phyloP scores from a whole-genome alignment of 164 flowering plant species.

The Magnolia changhungtana region DNA sequence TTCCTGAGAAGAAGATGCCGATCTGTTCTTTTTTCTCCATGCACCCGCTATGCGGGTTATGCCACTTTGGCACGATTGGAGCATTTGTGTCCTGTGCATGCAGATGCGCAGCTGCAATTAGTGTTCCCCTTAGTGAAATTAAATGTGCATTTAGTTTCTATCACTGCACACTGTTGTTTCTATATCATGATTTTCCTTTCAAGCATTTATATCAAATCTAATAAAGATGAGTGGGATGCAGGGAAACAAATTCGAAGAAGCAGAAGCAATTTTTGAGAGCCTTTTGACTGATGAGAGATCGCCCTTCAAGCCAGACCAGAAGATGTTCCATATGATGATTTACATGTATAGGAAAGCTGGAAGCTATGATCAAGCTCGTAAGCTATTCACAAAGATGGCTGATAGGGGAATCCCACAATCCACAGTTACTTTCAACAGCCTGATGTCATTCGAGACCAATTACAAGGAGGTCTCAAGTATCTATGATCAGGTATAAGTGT shows the following conservation, averaged over 20 bases:
- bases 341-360: constrained; percentile 91
- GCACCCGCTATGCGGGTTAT: no score
- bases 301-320: constrained; percentile 83
- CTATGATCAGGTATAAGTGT: constrained; percentile 73
- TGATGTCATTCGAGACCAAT: constrained; percentile 88
- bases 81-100: no score
- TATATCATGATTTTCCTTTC: no score
- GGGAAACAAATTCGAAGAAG: constrained; percentile 83
- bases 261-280: constrained; percentile 71
- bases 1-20: no score
- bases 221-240: constrained; percentile 25
- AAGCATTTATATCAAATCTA: neutral
- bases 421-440: constrained; percentile 85
- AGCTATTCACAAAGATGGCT: constrained; percentile 64
- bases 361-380: constrained; percentile 75
- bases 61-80: no score
- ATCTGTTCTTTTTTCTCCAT: no score
- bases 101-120: no score
- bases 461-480: constrained; percentile 91
- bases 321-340: constrained; percentile 99
- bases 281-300: constrained; percentile 57
- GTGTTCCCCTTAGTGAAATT: no score
- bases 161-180: no score
- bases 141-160: no score
- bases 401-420: constrained; percentile 70